These are phyloP conservation scores for Hypoxylon fuscum DNA, from an alignment of 495 filamentous ascomycete species.

Conservation along the genomic window DNA sequence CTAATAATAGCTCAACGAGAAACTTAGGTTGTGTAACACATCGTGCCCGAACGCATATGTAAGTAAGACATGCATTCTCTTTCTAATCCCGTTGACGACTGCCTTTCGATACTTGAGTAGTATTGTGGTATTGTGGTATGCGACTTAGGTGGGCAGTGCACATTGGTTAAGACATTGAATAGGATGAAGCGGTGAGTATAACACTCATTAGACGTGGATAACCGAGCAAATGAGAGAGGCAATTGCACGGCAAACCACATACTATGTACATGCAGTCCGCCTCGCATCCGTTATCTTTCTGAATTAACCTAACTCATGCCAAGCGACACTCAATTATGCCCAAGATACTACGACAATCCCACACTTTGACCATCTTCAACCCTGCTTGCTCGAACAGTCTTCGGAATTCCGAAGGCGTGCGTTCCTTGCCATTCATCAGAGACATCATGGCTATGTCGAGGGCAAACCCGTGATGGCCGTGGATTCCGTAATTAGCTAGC, in stretches of 20 bases:
- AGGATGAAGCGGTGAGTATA: conserved; percentile 33
- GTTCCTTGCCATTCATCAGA: conserved; percentile 51
- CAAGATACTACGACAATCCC: conserved; percentile 35
- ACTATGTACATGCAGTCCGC: neutral
- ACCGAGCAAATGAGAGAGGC: conserved; percentile 8
- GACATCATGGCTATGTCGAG: conserved; percentile 52
- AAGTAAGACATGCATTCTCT: conserved; percentile 29
- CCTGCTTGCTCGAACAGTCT: conserved; percentile 30
- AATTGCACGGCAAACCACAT: neutral
- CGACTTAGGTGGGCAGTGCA: conserved; percentile 27
- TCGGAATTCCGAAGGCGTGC: conserved; percentile 49
- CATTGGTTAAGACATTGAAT: conserved; percentile 17
- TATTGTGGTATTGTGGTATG: conserved; percentile 29
- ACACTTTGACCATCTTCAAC: conserved; percentile 35
- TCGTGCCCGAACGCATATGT: conserved; percentile 34
- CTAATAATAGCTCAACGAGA: conserved; percentile 37
- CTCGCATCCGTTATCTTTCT: conserved; percentile 1
- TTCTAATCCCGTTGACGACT: conserved; percentile 1
- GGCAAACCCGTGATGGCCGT: conserved; percentile 45
- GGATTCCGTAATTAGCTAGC: conserved; percentile 49
- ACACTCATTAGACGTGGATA: conserved; percentile 6
- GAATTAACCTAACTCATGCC: conserved; percentile 10
- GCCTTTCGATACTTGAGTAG: conserved; percentile 18
- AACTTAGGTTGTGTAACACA: conserved; percentile 34
- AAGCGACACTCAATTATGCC: conserved; percentile 37